Conservation (phyloP, 176 grass and related monocot genomes). For the Oryza meridionalis region DNA sequence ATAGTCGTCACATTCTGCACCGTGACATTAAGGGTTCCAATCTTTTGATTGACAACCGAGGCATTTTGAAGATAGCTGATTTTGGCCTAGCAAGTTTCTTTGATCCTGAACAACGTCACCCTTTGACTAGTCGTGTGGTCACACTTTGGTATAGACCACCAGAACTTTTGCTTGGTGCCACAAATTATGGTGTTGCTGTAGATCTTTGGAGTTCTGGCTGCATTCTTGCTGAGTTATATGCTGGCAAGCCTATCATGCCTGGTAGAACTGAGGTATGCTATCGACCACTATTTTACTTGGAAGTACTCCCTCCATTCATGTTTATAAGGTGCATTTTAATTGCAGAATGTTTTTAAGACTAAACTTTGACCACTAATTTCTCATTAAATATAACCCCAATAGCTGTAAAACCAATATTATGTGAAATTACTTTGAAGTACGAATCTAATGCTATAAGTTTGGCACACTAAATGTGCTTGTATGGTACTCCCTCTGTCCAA, state of each 20-base stretch:
- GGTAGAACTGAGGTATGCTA: constrained; percentile 89
- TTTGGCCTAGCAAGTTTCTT: constrained; percentile 99
- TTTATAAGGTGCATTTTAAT: too few species aligned
- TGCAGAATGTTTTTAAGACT: too few species aligned
- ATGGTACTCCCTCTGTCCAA: too few species aligned
- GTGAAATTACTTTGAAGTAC: too few species aligned
- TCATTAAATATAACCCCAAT: too few species aligned
- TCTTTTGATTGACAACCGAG: constrained; percentile 93
- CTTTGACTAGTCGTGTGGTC: constrained; percentile 97
- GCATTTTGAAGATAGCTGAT: constrained; percentile 97
- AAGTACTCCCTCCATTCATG: not conserved
- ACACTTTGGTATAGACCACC: constrained; percentile 98
- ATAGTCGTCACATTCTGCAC: constrained; percentile 85
- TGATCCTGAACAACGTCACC: constrained; percentile 81
- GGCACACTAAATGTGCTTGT: too few species aligned
- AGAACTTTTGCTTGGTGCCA: constrained; percentile 94
- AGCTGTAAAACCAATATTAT: too few species aligned
- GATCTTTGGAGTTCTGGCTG: constrained; percentile 98
- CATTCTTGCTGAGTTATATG: constrained; percentile 98
- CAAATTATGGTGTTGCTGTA: constrained; percentile 92
- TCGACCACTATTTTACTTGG: constrained; percentile 17
- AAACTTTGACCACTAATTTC: too few species aligned
- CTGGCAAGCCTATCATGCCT: constrained; percentile 99
- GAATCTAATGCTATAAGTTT: too few species aligned
- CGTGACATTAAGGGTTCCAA: constrained; percentile 99